Evolutionary conservation across 2,329 filamentous ascomycete species (phyloP).

Genomic region (Talaromyces sp.): DNA sequence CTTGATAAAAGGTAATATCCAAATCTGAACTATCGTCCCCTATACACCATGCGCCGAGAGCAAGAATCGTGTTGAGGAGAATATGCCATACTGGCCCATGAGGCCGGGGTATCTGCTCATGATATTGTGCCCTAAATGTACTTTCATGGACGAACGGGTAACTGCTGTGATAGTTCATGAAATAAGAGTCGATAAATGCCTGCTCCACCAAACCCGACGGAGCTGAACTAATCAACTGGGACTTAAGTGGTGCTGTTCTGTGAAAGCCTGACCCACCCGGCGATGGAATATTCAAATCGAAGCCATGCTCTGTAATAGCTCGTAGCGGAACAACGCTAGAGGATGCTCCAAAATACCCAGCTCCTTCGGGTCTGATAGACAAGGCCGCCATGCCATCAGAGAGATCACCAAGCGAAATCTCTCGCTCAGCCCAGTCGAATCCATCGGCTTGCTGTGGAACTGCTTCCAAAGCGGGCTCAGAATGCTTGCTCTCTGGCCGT

Average conservation of each 20-base stretch:
- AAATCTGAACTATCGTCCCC: slow-evolving; percentile 41
- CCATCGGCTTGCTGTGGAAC: slow-evolving; percentile 44
- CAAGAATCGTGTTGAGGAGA: slow-evolving; percentile 45
- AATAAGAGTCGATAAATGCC: slow-evolving; percentile 47
- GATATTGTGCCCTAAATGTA: slow-evolving; percentile 48
- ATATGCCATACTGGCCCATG: slow-evolving; percentile 45
- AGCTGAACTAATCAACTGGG: slow-evolving; percentile 37
- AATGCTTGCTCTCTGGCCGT: slow-evolving; percentile 33
- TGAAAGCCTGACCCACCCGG: slow-evolving; percentile 25
- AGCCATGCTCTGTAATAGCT: slow-evolving; percentile 39
- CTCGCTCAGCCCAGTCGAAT: slow-evolving; percentile 52
- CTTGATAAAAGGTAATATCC: slow-evolving; percentile 47
- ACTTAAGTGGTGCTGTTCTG: slow-evolving; percentile 35
- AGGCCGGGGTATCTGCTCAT: slow-evolving; percentile 43
- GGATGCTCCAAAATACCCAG: slow-evolving; percentile 41
- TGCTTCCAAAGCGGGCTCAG: slow-evolving; percentile 44
- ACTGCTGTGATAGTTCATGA: slow-evolving; percentile 45
- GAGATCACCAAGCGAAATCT: slow-evolving; percentile 37
- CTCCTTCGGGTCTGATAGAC: slow-evolving; percentile 39
- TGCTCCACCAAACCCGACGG: slow-evolving; percentile 40
- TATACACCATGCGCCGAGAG: slow-evolving; percentile 46
- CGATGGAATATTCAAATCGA: slow-evolving; percentile 37
- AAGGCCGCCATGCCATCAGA: slow-evolving; percentile 43
- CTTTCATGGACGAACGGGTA: slow-evolving; percentile 50
- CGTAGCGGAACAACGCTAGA: slow-evolving; percentile 41